A percentile compares a stretch with the other conserved stretches of the same genome.
These are phyloP conservation scores for Neonectria punicea DNA, from an alignment of 2,329 filamentous ascomycete genomes.

Conservation along the genomic window DNA sequence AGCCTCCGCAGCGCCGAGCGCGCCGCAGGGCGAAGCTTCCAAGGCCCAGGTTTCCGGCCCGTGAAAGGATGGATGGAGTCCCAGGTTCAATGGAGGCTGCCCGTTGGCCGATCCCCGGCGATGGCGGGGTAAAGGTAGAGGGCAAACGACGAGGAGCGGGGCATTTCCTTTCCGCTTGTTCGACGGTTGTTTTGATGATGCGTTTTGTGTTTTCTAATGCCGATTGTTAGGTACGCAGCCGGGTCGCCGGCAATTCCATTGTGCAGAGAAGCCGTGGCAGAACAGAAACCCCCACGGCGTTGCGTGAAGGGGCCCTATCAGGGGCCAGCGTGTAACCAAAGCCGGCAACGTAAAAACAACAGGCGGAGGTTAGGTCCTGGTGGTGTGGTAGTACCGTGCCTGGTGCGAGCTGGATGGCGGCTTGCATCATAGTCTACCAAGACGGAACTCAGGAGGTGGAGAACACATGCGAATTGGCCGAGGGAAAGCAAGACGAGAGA, in stretches of 20 bases:
- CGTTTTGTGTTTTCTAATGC: neutral
- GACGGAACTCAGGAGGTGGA: neutral
- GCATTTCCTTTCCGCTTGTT: neutral
- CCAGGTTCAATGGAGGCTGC: neutral
- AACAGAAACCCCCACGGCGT: neutral
- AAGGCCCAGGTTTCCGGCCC: slow-evolving; percentile 25
- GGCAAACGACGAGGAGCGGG: slow-evolving; percentile 17
- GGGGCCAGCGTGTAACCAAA: slow-evolving; percentile 26
- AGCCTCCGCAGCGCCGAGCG: slow-evolving; percentile 38
- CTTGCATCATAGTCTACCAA: neutral
- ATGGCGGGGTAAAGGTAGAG: slow-evolving; percentile 36
- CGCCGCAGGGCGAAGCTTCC: slow-evolving; percentile 20
- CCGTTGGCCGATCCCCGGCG: slow-evolving; percentile 28
- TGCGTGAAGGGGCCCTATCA: slow-evolving; percentile 25
- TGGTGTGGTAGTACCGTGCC: neutral
- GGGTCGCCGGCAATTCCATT: slow-evolving; percentile 28
- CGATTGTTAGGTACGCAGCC: slow-evolving; percentile 1
- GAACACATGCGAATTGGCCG: slow-evolving; percentile 6
- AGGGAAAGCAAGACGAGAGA: neutral
- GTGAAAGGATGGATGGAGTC: slow-evolving; percentile 14
- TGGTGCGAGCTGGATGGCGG: slow-evolving; percentile 1
- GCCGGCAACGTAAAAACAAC: slow-evolving; percentile 23
- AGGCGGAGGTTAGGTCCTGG: neutral
- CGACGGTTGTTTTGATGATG: neutral
- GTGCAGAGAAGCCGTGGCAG: neutral